Evolutionary conservation across 306 rosid genomes (phyloP), one percentile per base, ranked within the genome.

Genomic region (Cucumis cinereus): DNA sequence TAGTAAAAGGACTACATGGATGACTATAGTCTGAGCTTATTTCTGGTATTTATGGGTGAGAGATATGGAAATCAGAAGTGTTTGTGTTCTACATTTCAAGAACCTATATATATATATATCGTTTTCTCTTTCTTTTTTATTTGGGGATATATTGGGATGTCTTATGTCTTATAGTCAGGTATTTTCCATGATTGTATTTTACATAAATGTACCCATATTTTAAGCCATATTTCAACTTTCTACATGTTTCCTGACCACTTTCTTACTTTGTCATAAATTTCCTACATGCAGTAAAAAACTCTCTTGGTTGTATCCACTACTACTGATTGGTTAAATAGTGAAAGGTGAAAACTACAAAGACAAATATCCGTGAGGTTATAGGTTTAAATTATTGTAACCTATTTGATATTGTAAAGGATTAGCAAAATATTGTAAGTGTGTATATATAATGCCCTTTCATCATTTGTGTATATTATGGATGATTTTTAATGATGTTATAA

Each of bases 261-360:
- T 56, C 74, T 82, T 55, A 47, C 60, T 61, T 30, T 24, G 40
- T 74, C 75, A 63, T n/a, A 22, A 66, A 15, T 74, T 83, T 78
- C 58, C 63, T 76, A 23, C 92, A 91, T 97, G 91, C 97, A 79
- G 81, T 93, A 78, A 93, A 87, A 86, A 79, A 81, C 59, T 70
- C 88, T 75, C 94, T 97, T 41, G 97, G 94, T 66, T 93, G 98
- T 85, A 79, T 91, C 55, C 93, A 81, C 81, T 85, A n/a, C n/a
- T n/a, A n/a, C n/a, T n/a, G n/a, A n/a, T n/a, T n/a, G n/a, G n/a
- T n/a, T n/a, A n/a, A n/a, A n/a, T n/a, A n/a, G n/a, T n/a, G n/a
- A n/a, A n/a, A n/a, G n/a, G n/a, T n/a, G n/a, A n/a, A n/a, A n/a
- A n/a, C n/a, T n/a, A n/a, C n/a, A n/a, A n/a, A n/a, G n/a, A n/a